These are phyloP conservation scores for Melocanna baccifera DNA, from an alignment of 176 grass and related monocot genomes.

Conservation along the genomic window DNA sequence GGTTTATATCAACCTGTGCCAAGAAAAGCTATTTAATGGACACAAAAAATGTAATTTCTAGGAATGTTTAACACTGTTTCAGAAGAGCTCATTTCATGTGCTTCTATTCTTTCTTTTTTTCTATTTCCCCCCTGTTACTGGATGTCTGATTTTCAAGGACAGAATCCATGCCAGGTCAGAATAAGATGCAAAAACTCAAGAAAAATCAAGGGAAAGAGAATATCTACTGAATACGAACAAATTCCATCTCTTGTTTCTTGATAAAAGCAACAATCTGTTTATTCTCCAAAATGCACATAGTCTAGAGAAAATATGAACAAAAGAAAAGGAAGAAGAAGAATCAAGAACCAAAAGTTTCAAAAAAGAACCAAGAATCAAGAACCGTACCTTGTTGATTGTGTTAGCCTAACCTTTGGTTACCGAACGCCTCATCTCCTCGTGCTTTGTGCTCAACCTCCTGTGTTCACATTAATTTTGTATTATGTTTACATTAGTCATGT, in stretches of 20 bases:
- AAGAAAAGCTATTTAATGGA: slow-evolving; percentile 17
- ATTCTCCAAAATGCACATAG: background rate
- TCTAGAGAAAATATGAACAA: background rate
- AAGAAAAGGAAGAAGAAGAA: background rate
- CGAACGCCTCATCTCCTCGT: no score
- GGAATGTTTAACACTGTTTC: background rate
- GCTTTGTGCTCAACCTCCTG: no score
- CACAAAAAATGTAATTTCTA: background rate
- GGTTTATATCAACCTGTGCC: background rate
- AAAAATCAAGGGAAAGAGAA: background rate
- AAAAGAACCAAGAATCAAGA: background rate
- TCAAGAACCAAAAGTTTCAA: background rate
- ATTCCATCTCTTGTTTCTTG: background rate
- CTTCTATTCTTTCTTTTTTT: background rate
- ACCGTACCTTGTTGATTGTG: slow-evolving; percentile 20
- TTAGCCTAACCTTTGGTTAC: no score
- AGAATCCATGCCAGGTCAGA: background rate
- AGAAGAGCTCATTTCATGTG: slow-evolving; percentile 21
- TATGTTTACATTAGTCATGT: no score
- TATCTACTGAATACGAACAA: background rate
- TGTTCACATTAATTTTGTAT: no score
- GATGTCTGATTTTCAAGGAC: background rate
- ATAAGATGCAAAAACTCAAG: background rate
- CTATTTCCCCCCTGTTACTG: background rate
- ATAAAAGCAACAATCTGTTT: background rate